Conservation (phyloP, 768 basidiomycete species). For the Cyclocybe aegerita region DNA sequence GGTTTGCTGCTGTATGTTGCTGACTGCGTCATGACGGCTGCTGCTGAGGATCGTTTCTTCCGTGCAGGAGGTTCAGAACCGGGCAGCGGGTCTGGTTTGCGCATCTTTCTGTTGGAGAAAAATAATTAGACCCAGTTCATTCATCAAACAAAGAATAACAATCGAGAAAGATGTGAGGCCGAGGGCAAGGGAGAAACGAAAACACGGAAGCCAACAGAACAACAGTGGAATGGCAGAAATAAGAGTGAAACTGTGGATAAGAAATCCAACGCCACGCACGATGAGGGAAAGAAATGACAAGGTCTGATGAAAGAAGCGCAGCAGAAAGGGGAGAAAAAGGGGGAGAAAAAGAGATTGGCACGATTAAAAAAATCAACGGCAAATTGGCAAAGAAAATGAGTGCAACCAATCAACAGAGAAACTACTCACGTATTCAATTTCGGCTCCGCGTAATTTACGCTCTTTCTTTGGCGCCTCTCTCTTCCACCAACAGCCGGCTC, state of each 20-base stretch:
- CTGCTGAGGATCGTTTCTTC: slow-evolving; percentile 49
- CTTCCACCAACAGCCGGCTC: slow-evolving; percentile 38
- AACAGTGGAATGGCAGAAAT: too few relatives aligned
- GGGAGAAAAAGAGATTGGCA: slow-evolving; percentile 6
- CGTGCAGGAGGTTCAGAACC: slow-evolving; percentile 27
- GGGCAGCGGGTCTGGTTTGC: slow-evolving; percentile 68
- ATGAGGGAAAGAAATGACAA: too few relatives aligned
- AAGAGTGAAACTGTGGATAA: too few relatives aligned
- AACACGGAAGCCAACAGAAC: too few relatives aligned
- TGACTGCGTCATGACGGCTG: slow-evolving; percentile 33
- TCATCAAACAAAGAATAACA: too few relatives aligned
- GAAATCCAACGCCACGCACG: too few relatives aligned
- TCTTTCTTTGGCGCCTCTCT: slow-evolving; percentile 67
- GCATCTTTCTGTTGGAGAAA: slow-evolving; percentile 68
- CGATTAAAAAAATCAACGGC: background rate
- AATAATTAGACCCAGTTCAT: too few relatives aligned
- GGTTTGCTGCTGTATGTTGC: slow-evolving; percentile 20
- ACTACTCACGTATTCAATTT: slow-evolving; percentile 80
- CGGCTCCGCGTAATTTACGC: slow-evolving; percentile 84
- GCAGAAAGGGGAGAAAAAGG: too few relatives aligned
- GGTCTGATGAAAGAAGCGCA: too few relatives aligned
- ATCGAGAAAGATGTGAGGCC: too few relatives aligned
- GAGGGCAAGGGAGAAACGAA: too few relatives aligned
- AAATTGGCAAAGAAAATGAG: slow-evolving; percentile 2
- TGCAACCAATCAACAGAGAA: too few relatives aligned